Conservation (phyloP, 129 eudicot species). For the Saussurea involucrata region DNA sequence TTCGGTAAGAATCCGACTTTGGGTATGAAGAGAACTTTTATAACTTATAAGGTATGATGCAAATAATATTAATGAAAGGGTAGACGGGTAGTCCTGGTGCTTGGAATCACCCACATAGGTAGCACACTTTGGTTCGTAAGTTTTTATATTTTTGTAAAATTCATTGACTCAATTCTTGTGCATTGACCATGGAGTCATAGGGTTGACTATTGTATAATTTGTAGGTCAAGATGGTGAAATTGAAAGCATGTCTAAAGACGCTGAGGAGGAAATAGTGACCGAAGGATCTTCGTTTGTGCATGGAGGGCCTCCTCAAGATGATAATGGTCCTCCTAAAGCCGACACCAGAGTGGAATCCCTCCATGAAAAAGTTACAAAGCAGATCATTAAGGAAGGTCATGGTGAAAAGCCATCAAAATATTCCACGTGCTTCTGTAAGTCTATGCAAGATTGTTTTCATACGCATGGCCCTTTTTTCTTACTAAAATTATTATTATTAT, state of each 20-base stretch:
- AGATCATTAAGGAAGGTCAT: slow-evolving; percentile 89
- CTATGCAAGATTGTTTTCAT: neutral
- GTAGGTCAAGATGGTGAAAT: slow-evolving; percentile 31
- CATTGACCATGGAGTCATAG: neutral
- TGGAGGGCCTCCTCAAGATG: slow-evolving; percentile 71
- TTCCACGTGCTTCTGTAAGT: slow-evolving; percentile 96
- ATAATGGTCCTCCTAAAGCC: slow-evolving; percentile 68
- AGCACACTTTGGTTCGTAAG: neutral
- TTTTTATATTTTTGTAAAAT: neutral
- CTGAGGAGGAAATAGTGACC: slow-evolving; percentile 49
- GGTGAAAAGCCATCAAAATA: slow-evolving; percentile 96
- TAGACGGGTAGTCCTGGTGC: neutral
- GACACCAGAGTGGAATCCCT: slow-evolving; percentile 61
- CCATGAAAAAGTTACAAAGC: slow-evolving; percentile 92
- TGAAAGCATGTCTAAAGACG: slow-evolving; percentile 28
- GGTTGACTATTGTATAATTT: slow-evolving; percentile 14
- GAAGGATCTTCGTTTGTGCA: slow-evolving; percentile 81
- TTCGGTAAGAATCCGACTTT: neutral
- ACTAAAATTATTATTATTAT: neutral
- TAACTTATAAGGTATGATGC: neutral
- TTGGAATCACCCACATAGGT: neutral
- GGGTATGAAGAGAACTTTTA: neutral
- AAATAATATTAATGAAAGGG: neutral
- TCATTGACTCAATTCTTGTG: neutral
- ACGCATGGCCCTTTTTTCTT: neutral